phyloP scores from a whole-genome alignment of 1,139 yeast species.

The Sugiyamaella paludigena region DNA sequence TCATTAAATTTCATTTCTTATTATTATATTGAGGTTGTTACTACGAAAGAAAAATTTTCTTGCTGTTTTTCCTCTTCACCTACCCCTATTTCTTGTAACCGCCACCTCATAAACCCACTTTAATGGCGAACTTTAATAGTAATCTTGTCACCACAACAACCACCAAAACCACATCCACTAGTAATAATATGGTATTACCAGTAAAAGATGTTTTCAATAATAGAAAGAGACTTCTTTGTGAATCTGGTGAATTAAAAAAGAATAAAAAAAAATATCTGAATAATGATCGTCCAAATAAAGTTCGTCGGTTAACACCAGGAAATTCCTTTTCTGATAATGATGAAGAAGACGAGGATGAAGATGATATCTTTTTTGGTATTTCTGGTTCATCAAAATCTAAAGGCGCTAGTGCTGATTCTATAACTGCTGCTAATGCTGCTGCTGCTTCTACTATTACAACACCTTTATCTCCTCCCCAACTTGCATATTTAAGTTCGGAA shows the following conservation, averaged over 20 bases:
- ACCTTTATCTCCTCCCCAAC: slow-evolving; percentile 19
- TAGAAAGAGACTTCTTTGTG: slow-evolving; percentile 8
- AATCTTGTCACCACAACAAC: neutral
- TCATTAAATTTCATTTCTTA: neutral
- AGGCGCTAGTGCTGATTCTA: neutral
- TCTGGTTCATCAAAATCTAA: slow-evolving; percentile 6
- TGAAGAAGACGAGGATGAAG: slow-evolving; percentile 23
- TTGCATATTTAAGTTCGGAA: slow-evolving; percentile 14
- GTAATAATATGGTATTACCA: too few relatives aligned
- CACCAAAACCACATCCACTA: neutral
- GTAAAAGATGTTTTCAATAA: neutral
- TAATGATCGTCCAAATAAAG: slow-evolving; percentile 7
- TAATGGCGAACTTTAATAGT: neutral
- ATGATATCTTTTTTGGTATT: slow-evolving; percentile 19
- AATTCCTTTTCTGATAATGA: slow-evolving; percentile 17
- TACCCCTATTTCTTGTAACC: neutral
- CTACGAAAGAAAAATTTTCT: slow-evolving; percentile 1
- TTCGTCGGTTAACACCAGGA: slow-evolving; percentile 15
- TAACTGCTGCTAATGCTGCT: neutral
- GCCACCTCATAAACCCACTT: neutral
- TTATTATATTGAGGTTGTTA: neutral
- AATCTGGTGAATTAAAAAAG: neutral
- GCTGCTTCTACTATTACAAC: neutral
- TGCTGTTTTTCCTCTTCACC: too few relatives aligned
- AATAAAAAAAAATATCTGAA: neutral